Evolutionary conservation across 2,329 filamentous ascomycete species (phyloP).

Genomic region (Hypoxylon sp.): DNA sequence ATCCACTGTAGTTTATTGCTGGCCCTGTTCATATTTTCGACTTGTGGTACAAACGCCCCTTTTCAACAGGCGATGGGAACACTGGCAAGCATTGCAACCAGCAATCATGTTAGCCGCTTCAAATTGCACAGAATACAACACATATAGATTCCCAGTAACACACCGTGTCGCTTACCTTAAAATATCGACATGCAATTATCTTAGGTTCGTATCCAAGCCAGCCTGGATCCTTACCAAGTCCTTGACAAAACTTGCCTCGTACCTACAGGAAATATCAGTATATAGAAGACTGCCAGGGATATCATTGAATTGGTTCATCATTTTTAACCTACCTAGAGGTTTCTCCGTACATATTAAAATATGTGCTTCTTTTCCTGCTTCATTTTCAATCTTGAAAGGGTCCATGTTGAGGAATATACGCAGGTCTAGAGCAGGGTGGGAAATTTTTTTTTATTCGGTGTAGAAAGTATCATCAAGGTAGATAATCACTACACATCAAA

Average conservation of each 20-base stretch:
- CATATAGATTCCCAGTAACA: neutral
- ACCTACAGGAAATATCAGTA: neutral
- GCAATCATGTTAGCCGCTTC: neutral
- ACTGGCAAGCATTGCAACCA: neutral
- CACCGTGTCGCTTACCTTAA: neutral
- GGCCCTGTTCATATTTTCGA: neutral
- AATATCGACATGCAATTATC: neutral
- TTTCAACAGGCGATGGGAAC: neutral
- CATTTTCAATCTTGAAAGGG: neutral
- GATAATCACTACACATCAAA: too few species aligned
- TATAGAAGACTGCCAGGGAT: neutral
- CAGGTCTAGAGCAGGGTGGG: too few species aligned
- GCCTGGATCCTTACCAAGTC: neutral
- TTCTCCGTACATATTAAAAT: neutral
- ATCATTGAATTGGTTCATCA: too few species aligned
- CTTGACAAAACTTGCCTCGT: neutral
- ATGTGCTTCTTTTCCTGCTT: neutral
- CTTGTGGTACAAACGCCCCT: neutral
- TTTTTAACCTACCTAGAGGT: too few species aligned
- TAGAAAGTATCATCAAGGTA: neutral
- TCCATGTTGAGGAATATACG: neutral
- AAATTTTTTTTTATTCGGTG: too few species aligned
- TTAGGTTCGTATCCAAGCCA: too few species aligned
- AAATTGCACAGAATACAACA: neutral
- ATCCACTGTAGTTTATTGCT: too few species aligned